These are phyloP conservation scores for Fusarium sp. DNA, from an alignment of 2,329 filamentous ascomycete species.

Conservation along the genomic window DNA sequence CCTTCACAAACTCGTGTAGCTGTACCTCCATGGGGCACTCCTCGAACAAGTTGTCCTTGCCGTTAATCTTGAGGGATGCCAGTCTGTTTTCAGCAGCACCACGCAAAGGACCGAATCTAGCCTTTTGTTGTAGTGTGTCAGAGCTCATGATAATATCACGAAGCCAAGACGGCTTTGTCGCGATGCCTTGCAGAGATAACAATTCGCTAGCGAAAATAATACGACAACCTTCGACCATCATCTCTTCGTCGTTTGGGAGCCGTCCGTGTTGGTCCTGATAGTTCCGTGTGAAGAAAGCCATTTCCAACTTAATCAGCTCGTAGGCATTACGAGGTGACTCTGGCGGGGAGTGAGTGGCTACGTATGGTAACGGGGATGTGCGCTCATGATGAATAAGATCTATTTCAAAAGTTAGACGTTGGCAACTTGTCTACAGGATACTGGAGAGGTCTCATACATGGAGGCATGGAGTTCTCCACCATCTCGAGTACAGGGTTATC, in stretches of 20 bases:
- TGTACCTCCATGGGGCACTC: constrained; percentile 67
- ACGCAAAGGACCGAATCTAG: constrained; percentile 63
- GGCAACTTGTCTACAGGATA: constrained; percentile 54
- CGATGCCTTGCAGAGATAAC: constrained; percentile 55
- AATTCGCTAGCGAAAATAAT: constrained; percentile 68
- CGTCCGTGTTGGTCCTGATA: constrained; percentile 57
- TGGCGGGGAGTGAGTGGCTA: constrained; percentile 58
- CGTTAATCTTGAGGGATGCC: constrained; percentile 66
- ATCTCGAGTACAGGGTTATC: constrained; percentile 70
- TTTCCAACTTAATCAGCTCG: constrained; percentile 70
- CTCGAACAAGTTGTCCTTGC: constrained; percentile 69
- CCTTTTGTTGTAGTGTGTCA: constrained; percentile 57
- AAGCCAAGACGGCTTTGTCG: constrained; percentile 64
- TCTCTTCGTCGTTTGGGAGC: constrained; percentile 63
- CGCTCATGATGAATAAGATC: constrained; percentile 75
- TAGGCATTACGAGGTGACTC: constrained; percentile 69
- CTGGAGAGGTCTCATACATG: constrained; percentile 64
- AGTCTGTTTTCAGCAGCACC: constrained; percentile 61
- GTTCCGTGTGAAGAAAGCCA: constrained; percentile 65
- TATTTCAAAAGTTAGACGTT: constrained; percentile 60
- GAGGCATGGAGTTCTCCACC: constrained; percentile 75
- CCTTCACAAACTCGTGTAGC: constrained; percentile 65
- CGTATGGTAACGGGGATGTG: constrained; percentile 66
- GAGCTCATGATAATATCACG: constrained; percentile 69
- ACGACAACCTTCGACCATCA: constrained; percentile 70